Evolutionary conservation across 768 basidiomycete genomes (phyloP).

Genomic region (Termitomyces sp.): DNA sequence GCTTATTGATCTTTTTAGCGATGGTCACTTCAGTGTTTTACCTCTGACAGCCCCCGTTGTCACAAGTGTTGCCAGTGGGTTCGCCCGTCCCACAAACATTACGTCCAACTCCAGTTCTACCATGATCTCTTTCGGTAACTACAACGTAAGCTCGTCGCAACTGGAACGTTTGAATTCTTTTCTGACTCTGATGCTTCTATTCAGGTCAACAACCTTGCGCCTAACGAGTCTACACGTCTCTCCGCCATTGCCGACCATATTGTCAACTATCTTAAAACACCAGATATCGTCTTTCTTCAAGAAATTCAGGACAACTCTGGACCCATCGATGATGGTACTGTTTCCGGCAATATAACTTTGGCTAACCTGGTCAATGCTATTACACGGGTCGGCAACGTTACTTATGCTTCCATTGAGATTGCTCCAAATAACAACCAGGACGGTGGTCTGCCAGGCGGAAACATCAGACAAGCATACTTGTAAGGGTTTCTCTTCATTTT

Average conservation of each 20-base stretch:
- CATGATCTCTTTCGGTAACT: slow-evolving; percentile 51
- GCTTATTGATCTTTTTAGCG: slow-evolving; percentile 19
- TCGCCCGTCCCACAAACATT: slow-evolving; percentile 38
- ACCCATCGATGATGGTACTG: slow-evolving; percentile 47
- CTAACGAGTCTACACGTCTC: slow-evolving; percentile 41
- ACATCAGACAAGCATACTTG: slow-evolving; percentile 59
- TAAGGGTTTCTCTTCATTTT: slow-evolving; percentile 22
- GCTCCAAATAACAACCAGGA: slow-evolving; percentile 52
- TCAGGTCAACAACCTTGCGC: slow-evolving; percentile 56
- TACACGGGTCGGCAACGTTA: slow-evolving; percentile 34
- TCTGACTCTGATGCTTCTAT: not conserved
- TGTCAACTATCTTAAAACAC: slow-evolving; percentile 41
- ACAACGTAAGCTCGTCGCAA: slow-evolving; percentile 40
- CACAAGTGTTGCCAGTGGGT: slow-evolving; percentile 32
- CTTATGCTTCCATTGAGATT: slow-evolving; percentile 48
- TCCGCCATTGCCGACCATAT: slow-evolving; percentile 50
- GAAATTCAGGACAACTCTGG: slow-evolving; percentile 66
- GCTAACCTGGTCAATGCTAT: slow-evolving; percentile 48
- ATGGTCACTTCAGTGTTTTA: slow-evolving; percentile 55
- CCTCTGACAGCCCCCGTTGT: slow-evolving; percentile 54
- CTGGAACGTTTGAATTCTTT: not conserved
- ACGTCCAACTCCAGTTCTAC: slow-evolving; percentile 26
- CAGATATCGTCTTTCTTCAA: slow-evolving; percentile 62
- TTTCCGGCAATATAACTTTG: slow-evolving; percentile 51
- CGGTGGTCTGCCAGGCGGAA: slow-evolving; percentile 60